phyloP scores from a whole-genome alignment of 805 yeast genomes.

The Spathaspora gorwiae region DNA sequence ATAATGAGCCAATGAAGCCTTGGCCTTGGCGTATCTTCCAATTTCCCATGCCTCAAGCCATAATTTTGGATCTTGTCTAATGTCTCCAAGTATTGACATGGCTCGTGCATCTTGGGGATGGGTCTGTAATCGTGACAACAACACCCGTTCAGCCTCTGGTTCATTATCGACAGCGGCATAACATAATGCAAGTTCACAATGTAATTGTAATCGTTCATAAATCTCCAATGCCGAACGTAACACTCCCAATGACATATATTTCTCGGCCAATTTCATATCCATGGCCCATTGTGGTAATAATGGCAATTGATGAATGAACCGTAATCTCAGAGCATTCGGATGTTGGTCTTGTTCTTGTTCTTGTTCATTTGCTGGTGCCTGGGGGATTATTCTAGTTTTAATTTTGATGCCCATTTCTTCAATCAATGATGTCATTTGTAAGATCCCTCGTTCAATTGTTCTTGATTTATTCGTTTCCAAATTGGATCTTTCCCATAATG shows the following conservation, averaged over 20 bases:
- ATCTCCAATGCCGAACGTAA: conserved; percentile 84
- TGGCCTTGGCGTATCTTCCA: conserved; percentile 80
- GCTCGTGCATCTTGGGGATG: conserved; percentile 81
- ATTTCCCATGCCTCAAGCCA: conserved; percentile 89
- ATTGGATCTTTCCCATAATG: conserved; percentile 86
- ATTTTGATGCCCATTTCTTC: conserved; percentile 79
- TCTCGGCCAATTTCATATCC: conserved; percentile 80
- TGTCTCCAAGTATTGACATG: conserved; percentile 78
- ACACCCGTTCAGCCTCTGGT: conserved; percentile 55
- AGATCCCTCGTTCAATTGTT: conserved; percentile 88
- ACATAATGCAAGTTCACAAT: conserved; percentile 85
- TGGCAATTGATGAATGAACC: conserved; percentile 70
- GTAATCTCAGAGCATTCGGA: conserved; percentile 46
- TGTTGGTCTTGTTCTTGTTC: conserved; percentile 1
- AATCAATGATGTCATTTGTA: conserved; percentile 88
- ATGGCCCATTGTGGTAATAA: conserved; percentile 80
- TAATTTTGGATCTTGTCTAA: conserved; percentile 64
- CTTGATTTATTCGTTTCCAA: conserved; percentile 76
- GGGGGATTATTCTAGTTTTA: conserved; percentile 49
- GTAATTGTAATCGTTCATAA: conserved; percentile 71
- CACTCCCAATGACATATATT: conserved; percentile 79
- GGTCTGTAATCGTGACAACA: conserved; percentile 47
- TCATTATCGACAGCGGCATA: conserved; percentile 81
- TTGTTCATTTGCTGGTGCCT: conserved; percentile 25
- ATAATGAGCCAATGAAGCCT: conserved; percentile 72